Conservation (phyloP, 2,329 filamentous ascomycete species). For the Tolypocladium endophyticum region DNA sequence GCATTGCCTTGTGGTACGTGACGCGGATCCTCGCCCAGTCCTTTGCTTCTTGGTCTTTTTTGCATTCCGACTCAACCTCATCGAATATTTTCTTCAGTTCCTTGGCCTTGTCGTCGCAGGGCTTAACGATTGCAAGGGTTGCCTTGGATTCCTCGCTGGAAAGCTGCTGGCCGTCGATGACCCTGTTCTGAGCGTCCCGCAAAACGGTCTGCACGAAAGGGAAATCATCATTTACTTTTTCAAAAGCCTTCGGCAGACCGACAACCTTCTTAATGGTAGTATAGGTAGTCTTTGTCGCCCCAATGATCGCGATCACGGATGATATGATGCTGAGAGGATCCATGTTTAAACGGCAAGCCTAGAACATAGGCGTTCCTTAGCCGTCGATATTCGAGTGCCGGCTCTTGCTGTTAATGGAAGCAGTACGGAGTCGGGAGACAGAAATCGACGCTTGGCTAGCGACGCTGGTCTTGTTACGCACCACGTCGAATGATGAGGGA, state of each 20-base stretch:
- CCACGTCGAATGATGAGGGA: not conserved
- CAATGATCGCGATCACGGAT: not conserved
- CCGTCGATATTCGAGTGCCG: not conserved
- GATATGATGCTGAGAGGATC: not conserved
- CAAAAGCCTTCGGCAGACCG: not conserved
- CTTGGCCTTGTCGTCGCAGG: not conserved
- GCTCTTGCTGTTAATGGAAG: not conserved
- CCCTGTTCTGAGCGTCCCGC: not conserved
- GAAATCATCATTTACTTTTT: not conserved
- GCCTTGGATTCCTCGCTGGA: not conserved
- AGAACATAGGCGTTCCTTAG: too few relatives aligned
- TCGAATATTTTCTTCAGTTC: not conserved
- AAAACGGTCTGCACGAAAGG: not conserved
- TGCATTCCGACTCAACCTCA: not conserved
- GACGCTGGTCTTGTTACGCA: not conserved
- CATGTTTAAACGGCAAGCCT: not conserved
- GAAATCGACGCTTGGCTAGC: not conserved
- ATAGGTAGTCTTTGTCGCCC: not conserved
- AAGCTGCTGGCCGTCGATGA: not conserved
- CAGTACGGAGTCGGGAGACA: not conserved
- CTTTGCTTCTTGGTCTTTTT: not conserved
- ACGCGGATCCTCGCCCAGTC: not conserved
- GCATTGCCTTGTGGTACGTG: not conserved
- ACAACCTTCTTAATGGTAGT: not conserved
- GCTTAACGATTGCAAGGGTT: not conserved